phyloP scores from a whole-genome alignment of 208 protist genomes.

The Trypanosoma brucei region DNA sequence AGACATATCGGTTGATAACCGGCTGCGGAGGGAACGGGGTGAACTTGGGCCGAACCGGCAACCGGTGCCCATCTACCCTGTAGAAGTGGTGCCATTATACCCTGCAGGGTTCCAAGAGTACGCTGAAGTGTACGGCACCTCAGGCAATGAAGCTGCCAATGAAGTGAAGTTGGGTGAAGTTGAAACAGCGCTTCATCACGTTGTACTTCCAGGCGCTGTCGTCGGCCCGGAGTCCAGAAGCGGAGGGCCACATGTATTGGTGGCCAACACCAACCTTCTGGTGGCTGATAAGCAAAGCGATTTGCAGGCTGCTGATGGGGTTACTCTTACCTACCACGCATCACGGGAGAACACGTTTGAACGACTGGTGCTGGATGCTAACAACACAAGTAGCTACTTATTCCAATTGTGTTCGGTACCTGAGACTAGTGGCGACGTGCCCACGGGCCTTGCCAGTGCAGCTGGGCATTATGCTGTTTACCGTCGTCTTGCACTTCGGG shows the following conservation, averaged over 20 bases:
- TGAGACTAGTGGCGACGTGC: background rate
- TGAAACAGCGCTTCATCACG: constrained; percentile 43
- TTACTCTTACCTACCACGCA: constrained; percentile 51
- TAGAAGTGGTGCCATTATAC: constrained; percentile 71
- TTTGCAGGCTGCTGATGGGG: constrained; percentile 12
- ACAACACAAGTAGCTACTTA: constrained; percentile 74
- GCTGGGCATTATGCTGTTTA: constrained; percentile 61
- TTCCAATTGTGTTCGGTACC: constrained; percentile 18
- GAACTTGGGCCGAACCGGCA: constrained; percentile 26
- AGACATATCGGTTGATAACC: constrained; percentile 38
- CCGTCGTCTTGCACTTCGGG: constrained; percentile 51
- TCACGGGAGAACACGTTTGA: constrained; percentile 64
- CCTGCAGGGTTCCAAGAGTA: constrained; percentile 42
- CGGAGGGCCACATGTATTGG: constrained; percentile 55
- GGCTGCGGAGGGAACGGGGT: constrained; percentile 38
- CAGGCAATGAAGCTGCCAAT: constrained; percentile 11
- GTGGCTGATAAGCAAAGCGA: constrained; percentile 43
- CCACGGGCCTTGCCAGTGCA: constrained; percentile 28
- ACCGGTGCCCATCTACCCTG: constrained; percentile 50
- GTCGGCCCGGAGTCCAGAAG: constrained; percentile 25
- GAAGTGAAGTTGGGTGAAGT: constrained; percentile 56
- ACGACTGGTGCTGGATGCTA: constrained; percentile 40
- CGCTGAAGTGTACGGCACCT: constrained; percentile 18
- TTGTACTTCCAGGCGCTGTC: constrained; percentile 52
- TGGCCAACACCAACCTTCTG: constrained; percentile 62